Base-by-base conservation (phyloP, 805 yeast genomes). In the Candida awuae region DNA sequence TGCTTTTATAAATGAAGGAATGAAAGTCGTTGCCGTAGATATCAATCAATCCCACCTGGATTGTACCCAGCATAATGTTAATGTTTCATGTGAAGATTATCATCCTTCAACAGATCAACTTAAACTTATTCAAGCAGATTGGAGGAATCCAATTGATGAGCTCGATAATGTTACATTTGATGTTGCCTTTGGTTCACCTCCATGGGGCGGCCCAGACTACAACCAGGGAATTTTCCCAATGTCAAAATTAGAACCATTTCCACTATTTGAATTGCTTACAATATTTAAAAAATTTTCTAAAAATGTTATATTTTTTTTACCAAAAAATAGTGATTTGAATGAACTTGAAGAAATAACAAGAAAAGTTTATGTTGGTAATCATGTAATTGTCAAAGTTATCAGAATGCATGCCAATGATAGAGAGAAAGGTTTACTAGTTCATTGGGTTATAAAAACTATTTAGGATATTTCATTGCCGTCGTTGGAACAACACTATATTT, bases 131-230 rank as follows among this genome's bases (percentile, higher is more conserved):
- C 10, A 25, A 12, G 28, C 14, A 12, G 28, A 25, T 25, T 25
- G 28, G 28, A 12, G 28, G 10, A 12, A 13, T 4, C 32, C 6
- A 7, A 15, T 18, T 4, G 16, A 21, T 7, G 21, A 18, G 17
- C 39, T 52, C 4, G 14, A 26, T 18, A 17, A 35, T 3, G 29
- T 20, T 18, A 54, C 57, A 10, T 67, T 73, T 30, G 81, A 75
- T 48, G 65, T 76, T 37, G 66, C 75, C 6, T 84, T 80, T 59
- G 68, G 76, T 16, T 80, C 88, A 2, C 92, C 94, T 1, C 94
- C 92, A 1, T 84, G 94, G 94, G 92, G 92, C 22, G 94, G 94
- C 0, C 82, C 85, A 0, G 54, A 59, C 2, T 84, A 83, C 53
- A 48, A 58, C 14, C 56, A 56, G 15, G 41, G 42, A 3, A 44